Base-by-base conservation (phyloP, 1,139 yeast species). In the Protomyces inundatus region DNA sequence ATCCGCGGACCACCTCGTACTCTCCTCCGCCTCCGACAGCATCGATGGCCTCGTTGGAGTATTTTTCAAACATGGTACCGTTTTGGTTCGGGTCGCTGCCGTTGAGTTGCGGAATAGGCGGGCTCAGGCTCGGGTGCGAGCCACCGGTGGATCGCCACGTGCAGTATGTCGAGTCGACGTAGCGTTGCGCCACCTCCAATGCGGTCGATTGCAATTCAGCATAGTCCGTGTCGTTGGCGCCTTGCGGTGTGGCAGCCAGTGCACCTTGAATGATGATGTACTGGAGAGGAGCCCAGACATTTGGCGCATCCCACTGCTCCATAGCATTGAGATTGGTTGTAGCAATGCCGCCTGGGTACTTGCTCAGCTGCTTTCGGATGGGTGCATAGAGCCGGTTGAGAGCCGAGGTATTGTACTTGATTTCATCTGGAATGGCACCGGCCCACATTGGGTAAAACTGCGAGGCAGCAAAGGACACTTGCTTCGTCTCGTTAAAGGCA, bases 11-110 rank as follows among this genome's bases (percentile, higher is more conserved):
- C n/a, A 54, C 55, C 10, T n/a, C 37, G 48, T 61, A 62, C 48
- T 62, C 65, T 12, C 65, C 65, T 12, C 65, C 65, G n/a, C 54
- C 48, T 3, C 65, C 65, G 14, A 55, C 63, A 30, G 62, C 62
- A 45, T 62, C 51, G 32, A 42, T 62, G 6, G 56, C 62, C 14
- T 16, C 30, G 37, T 52, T 37, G 32, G 53, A 32, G 55, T 56
- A 62, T 54, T 62, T 62, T 35, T 62, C 65, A 54, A 62, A 62
- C 57, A 62, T 56, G 14, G 46, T 57, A n/a, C 65, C 65, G 10
- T 51, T 52, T 12, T 52, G 32, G 30, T 48, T 23, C 3, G 61
- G 40, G 10, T 48, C 37, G 6, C 45, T 16, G 10, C 57, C 57
- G n/a, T 30, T 32, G 33, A 48, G 34, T 32, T 54, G 54, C 3